These are phyloP conservation scores for Geotrichum ghanense DNA, from an alignment of 805 yeast genomes.

Conservation along the genomic window DNA sequence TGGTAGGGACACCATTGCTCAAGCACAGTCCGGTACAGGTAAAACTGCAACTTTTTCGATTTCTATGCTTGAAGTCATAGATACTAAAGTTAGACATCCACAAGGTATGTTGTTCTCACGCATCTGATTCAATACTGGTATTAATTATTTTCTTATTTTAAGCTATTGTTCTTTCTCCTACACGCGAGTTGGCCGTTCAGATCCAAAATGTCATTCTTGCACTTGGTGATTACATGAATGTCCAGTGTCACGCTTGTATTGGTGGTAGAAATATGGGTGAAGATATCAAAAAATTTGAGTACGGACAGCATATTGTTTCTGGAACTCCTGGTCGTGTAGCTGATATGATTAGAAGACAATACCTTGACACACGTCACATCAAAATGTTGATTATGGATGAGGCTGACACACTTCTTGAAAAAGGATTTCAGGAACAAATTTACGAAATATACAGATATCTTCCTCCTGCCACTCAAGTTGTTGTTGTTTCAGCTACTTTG, in stretches of 20 bases:
- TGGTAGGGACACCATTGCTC: slow-evolving; percentile 94
- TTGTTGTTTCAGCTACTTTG: slow-evolving; percentile 89
- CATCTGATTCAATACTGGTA: no score
- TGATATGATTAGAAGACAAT: slow-evolving; percentile 82
- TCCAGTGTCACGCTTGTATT: slow-evolving; percentile 80
- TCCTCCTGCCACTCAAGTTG: slow-evolving; percentile 84
- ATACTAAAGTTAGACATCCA: slow-evolving; percentile 55
- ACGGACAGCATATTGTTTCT: slow-evolving; percentile 83
- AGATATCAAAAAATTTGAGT: slow-evolving; percentile 62
- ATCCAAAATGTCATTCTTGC: slow-evolving; percentile 80
- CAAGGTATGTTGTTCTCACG: slow-evolving; percentile 43
- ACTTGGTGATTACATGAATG: slow-evolving; percentile 79
- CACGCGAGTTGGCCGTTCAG: slow-evolving; percentile 92
- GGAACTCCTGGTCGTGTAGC: slow-evolving; percentile 96
- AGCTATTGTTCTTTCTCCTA: slow-evolving; percentile 85
- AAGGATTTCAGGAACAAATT: slow-evolving; percentile 93
- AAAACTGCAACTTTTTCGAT: slow-evolving; percentile 97
- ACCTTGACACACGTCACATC: slow-evolving; percentile 58
- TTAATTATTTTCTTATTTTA: background rate
- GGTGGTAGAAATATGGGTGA: slow-evolving; percentile 84
- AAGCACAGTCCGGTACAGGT: slow-evolving; percentile 99
- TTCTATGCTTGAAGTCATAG: slow-evolving; percentile 81
- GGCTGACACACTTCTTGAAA: slow-evolving; percentile 88
- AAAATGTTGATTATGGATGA: slow-evolving; percentile 90
- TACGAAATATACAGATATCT: slow-evolving; percentile 79